Conservation (phyloP, 2,329 filamentous ascomycete species). For the Aspergillus sp. region DNA sequence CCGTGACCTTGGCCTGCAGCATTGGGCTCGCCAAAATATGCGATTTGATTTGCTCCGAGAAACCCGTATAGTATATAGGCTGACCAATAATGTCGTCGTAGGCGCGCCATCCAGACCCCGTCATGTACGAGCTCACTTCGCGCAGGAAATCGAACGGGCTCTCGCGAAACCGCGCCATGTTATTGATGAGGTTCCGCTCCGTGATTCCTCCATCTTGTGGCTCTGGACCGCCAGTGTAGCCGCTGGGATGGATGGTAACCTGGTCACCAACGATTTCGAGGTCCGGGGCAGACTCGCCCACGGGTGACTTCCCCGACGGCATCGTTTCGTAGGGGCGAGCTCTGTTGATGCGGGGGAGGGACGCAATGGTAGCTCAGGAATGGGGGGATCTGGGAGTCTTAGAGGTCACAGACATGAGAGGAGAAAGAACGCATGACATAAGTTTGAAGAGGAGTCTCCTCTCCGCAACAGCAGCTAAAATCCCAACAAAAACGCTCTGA, state of each 20-base stretch:
- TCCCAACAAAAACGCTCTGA: constrained; percentile 13
- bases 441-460: background rate
- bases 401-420: constrained; percentile 8
- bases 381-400: background rate
- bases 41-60: constrained; percentile 84
- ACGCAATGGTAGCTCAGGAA: constrained; percentile 2
- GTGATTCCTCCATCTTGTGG: constrained; percentile 48
- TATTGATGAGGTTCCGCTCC: constrained; percentile 56
- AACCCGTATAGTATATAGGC: constrained; percentile 89
- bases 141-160: constrained; percentile 77
- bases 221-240: constrained; percentile 49
- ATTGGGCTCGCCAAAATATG: constrained; percentile 74
- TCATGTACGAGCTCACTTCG: constrained; percentile 85
- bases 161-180: constrained; percentile 83
- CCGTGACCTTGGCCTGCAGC: constrained; percentile 69
- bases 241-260: constrained; percentile 72
- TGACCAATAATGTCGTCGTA: constrained; percentile 91
- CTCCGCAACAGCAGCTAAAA: constrained; percentile 1
- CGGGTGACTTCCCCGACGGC: constrained; percentile 31
- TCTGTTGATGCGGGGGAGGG: background rate
- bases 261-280: constrained; percentile 73
- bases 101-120: constrained; percentile 89
- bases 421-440: constrained; percentile 1
- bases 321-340: constrained; percentile 20
- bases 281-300: constrained; percentile 62